These are phyloP conservation scores for Mycena olivaceomarginata DNA, from an alignment of 768 basidiomycete genomes.

Conservation along the genomic window DNA sequence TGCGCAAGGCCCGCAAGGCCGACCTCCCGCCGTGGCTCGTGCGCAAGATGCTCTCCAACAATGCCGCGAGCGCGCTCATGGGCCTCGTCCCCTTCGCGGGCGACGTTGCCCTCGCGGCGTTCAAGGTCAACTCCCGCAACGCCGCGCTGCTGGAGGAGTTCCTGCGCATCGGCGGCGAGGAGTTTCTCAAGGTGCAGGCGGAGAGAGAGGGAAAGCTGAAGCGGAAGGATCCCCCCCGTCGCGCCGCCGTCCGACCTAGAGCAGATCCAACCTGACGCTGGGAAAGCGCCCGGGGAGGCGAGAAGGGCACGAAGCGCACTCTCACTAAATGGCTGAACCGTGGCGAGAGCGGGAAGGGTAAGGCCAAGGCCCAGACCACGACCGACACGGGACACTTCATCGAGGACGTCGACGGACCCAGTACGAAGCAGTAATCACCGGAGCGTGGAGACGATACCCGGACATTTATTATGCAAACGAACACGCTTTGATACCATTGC, in stretches of 20 bases:
- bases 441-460: slow-evolving; percentile 7
- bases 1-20: slow-evolving; percentile 84
- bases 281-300: slow-evolving; percentile 60
- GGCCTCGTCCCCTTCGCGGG: slow-evolving; percentile 85
- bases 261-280: slow-evolving; percentile 75
- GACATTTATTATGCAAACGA: not conserved
- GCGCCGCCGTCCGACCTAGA: slow-evolving; percentile 56
- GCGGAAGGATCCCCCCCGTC: slow-evolving; percentile 39
- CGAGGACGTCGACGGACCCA: slow-evolving; percentile 35
- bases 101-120: slow-evolving; percentile 84
- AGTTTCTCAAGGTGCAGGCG: slow-evolving; percentile 73
- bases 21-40: slow-evolving; percentile 82
- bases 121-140: slow-evolving; percentile 93
- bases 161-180: slow-evolving; percentile 85
- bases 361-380: slow-evolving; percentile 23
- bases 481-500: not conserved
- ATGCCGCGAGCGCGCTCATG: slow-evolving; percentile 78
- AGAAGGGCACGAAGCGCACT: slow-evolving; percentile 38
- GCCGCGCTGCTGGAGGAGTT: slow-evolving; percentile 92
- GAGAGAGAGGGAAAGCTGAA: slow-evolving; percentile 52
- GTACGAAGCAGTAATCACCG: not conserved
- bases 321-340: slow-evolving; percentile 36
- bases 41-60: slow-evolving; percentile 86
- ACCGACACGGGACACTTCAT: slow-evolving; percentile 35
- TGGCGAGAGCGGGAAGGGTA: slow-evolving; percentile 23